Conservation (phyloP, 106 monocot species). For the Acanthochlamys bracteata region DNA sequence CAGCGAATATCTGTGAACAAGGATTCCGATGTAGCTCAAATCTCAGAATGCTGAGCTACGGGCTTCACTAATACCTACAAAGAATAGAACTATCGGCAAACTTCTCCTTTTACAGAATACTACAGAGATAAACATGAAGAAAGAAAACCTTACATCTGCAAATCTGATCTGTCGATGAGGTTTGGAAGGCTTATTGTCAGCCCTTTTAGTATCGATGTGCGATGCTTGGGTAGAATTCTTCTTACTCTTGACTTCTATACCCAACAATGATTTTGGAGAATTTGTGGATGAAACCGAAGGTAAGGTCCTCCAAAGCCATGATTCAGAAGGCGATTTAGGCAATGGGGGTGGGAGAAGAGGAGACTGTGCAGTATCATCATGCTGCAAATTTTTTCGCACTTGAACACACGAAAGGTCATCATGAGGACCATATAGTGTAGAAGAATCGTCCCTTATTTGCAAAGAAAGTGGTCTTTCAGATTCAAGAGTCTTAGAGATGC, state of each 20-base stretch:
- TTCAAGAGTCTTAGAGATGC: background rate
- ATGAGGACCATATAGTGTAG: background rate
- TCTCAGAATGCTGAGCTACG: conserved; percentile 29
- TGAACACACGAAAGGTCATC: conserved; percentile 2
- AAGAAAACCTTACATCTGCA: conserved; percentile 30
- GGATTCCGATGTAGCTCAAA: conserved; percentile 7
- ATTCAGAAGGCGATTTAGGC: conserved; percentile 71
- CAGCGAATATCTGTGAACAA: no score
- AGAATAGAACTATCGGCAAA: background rate
- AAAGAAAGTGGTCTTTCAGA: conserved; percentile 2
- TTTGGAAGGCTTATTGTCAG: conserved; percentile 14
- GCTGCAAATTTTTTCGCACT: conserved; percentile 13
- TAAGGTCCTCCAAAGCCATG: conserved; percentile 69
- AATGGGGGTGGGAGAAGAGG: conserved; percentile 44
- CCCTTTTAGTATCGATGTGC: conserved; percentile 10
- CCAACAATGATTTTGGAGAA: conserved; percentile 29
- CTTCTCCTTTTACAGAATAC: background rate
- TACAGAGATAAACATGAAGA: background rate
- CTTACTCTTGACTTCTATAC: conserved; percentile 29
- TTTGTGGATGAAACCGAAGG: conserved; percentile 52
- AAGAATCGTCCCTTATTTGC: conserved; percentile 1
- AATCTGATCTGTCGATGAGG: conserved; percentile 35
- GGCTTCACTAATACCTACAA: conserved; percentile 34
- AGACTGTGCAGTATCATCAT: conserved; percentile 1
- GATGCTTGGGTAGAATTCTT: conserved; percentile 18